Base-by-base conservation (phyloP, 2,329 filamentous ascomycete species). In the Annulohypoxylon truncatum region DNA sequence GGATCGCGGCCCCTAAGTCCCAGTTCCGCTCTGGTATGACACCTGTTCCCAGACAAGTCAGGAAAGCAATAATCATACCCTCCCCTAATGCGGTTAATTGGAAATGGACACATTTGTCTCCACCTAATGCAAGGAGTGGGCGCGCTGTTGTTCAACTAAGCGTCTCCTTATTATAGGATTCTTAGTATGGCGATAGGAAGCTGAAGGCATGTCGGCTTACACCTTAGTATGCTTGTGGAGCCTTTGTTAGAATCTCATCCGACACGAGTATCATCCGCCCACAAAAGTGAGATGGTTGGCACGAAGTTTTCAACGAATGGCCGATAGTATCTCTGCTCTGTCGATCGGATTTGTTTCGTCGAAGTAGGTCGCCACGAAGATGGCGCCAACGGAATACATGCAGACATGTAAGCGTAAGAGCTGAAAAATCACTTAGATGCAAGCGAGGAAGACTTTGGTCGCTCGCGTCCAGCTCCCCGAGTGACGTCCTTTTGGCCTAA, bases 41-140 rank as follows among this genome's bases (percentile, higher is more conserved):
- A 29, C 13, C 26, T 33, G 38, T 60, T 13, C 56, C 48, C 18
- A 42, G 20, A 47, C 10, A 40, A 46, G 42, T 24, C 38, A 51
- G 22, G 20, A 28, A 51, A 40, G 46, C 59, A 66, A 64, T 66
- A 51, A 64, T 68, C 46, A 57, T 12, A 66, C 59, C 50, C 52
- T 22, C 48, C 47, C 18, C 33, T 42, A 20, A 60, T 70, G 62
- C 50, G 56, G 28, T 57, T 61, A 47, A 53, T 64, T 58, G 56
- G 59, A 66, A 68, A 54, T 51, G 56, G 61, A 59, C 68, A 57
- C 29, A 26, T 38, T 15, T 33, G 13, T 61, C 50, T 40, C 60
- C 64, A 60, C 53, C 59, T n/a, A 24, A 64, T 29, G 31, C 64
- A 60, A 64, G 56, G 44, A 44, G 26, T 40, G 13, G 40, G 33